phyloP scores from a whole-genome alignment of 116 monocot genomes.

The Trichopus zeylanicus region DNA sequence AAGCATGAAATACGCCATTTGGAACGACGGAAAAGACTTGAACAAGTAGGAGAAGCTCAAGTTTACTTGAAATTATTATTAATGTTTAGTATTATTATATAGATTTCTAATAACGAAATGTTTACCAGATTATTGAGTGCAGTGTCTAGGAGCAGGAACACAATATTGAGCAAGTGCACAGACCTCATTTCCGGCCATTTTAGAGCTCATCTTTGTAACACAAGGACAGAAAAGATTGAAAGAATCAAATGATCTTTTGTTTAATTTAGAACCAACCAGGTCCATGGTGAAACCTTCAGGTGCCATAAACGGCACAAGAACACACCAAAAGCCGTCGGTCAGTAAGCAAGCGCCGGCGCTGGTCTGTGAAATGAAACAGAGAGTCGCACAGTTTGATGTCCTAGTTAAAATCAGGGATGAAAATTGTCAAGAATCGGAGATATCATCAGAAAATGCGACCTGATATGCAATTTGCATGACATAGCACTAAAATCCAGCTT shows the following conservation, averaged over 20 bases:
- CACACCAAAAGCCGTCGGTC: conserved; percentile 71
- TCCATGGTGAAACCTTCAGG: conserved; percentile 30
- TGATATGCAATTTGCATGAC: conserved; percentile 54
- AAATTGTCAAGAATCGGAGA: too few relatives aligned
- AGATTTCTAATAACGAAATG: not conserved
- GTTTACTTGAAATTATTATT: not conserved
- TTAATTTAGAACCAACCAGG: conserved; percentile 12
- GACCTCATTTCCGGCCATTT: conserved; percentile 42
- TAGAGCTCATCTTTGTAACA: not conserved
- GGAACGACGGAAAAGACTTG: conserved; percentile 67
- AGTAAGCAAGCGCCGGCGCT: conserved; percentile 65
- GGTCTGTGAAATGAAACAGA: conserved; percentile 27
- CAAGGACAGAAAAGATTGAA: not conserved
- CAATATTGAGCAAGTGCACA: conserved; percentile 58
- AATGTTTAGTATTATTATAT: not conserved
- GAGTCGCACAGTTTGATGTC: not conserved
- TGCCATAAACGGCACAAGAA: conserved; percentile 50
- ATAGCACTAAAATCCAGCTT: conserved; percentile 44
- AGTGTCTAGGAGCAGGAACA: conserved; percentile 67
- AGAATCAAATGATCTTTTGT: not conserved
- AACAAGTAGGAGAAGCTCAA: conserved; percentile 6
- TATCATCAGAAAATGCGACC: conserved; percentile 13
- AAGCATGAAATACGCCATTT: conserved; percentile 68
- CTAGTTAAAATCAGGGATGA: too few relatives aligned
- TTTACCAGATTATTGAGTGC: conserved; percentile 61